Evolutionary conservation across 2,329 filamentous ascomycete genomes (phyloP), one percentile per base, ranked within the genome.

Genomic region (Dactylonectria macrodidyma): DNA sequence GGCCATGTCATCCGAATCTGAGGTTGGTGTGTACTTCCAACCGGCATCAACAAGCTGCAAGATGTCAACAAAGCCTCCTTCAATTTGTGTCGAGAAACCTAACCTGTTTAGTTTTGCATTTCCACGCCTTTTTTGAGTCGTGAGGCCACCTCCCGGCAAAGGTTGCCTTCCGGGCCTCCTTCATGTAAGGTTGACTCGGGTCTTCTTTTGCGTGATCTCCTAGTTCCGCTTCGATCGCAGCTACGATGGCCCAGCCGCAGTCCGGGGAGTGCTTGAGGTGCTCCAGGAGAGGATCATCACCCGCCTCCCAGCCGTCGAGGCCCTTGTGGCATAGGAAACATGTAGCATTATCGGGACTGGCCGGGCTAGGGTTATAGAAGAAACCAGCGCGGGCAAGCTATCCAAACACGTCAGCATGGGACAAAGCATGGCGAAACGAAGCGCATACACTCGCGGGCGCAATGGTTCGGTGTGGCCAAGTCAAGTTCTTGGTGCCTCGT

Each of bases 341-440:
- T 73, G 90, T 89, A 55, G 93, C 93, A 80, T 98, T 98, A 80
- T 99, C 96, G 44, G 91, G 91, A 76, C 91, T 93, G 54, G 89
- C 87, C 59, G 89, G 86, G 14, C 89, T 90, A 2, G 96, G 95
- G 68, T 91, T 89, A 83, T 94, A 98, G 83, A 92, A 96, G 83
- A 99, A 97, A 44, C 96, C 96, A 64, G 96, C 95, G 77, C 89
- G 90, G 5, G 96, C 95, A 75, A 99, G 91, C 93, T 97, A 78
- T 51, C 55, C 55, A 48, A 33, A 5, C 36, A 6, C n/a, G 73
- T 82, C 59, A 79, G 72, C 62, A 67, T 47, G 10, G 16, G 5
- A 51, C 19, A 48, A 30, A 60, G 41, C 52, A 44, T 30, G 9
- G 54, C 36, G 55, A 71, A 34, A 59, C 68, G 41, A 14, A 56